Conservation (phyloP, 1,284 basidiomycete species). For the Puccinia novopanici region DNA sequence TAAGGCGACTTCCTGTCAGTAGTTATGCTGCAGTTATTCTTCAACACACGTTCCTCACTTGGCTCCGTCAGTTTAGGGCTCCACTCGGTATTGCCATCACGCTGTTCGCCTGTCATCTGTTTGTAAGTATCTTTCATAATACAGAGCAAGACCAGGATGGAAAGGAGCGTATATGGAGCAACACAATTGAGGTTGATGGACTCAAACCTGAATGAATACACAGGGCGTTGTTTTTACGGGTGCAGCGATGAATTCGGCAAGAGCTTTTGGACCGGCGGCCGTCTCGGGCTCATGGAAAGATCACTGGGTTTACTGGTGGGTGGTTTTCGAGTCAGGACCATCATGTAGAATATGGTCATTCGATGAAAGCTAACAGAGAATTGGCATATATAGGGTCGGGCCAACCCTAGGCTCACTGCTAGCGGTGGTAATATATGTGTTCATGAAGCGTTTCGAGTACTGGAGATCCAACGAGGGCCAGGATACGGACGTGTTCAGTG, state of each 20-base stretch:
- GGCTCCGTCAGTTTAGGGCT: background rate
- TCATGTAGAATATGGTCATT: background rate
- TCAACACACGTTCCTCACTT: background rate
- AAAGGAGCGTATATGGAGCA: background rate
- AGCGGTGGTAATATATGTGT: slow-evolving; percentile 30
- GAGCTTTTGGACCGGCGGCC: slow-evolving; percentile 45
- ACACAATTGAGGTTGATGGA: background rate
- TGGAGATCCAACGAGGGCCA: slow-evolving; percentile 46
- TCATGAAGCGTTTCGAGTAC: slow-evolving; percentile 45
- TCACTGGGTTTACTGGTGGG: slow-evolving; percentile 49
- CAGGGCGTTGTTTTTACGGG: slow-evolving; percentile 42
- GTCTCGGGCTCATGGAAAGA: slow-evolving; percentile 15
- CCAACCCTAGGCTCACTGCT: slow-evolving; percentile 46
- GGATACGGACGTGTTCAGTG: slow-evolving; percentile 41
- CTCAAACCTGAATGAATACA: background rate
- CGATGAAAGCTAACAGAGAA: too few species aligned
- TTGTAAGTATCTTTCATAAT: slow-evolving; percentile 4
- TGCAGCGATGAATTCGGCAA: slow-evolving; percentile 39
- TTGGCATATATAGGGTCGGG: slow-evolving; percentile 25
- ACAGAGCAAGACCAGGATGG: background rate
- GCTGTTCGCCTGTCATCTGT: slow-evolving; percentile 32
- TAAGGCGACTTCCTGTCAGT: slow-evolving; percentile 30
- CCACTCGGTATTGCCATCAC: slow-evolving; percentile 41
- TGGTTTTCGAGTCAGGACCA: background rate
- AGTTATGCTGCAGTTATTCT: background rate